Percentiles rank a stretch among this genome's conserved stretches.
Evolutionary conservation across 768 basidiomycete genomes (phyloP).

Genomic region (Russula vinacea): DNA sequence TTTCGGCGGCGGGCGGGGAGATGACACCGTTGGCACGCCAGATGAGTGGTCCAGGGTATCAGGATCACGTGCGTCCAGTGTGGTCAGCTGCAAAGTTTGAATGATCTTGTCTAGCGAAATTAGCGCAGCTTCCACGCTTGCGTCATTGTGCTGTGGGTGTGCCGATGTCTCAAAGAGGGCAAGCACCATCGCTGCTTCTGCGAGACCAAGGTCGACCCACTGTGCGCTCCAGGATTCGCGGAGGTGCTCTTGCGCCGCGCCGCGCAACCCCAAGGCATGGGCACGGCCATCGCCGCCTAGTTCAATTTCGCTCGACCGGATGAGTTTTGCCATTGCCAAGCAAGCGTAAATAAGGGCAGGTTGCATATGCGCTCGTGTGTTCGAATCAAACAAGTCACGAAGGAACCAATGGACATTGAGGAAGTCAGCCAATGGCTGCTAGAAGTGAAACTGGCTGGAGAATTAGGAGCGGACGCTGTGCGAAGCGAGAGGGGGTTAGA

Average conservation of each 20-base stretch:
- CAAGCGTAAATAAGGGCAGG: conserved; percentile 67
- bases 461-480: not conserved
- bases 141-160: conserved; percentile 60
- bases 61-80: conserved; percentile 54
- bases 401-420: conserved; percentile 57
- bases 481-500: conserved; percentile 6
- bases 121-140: conserved; percentile 53
- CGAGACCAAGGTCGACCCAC: conserved; percentile 61
- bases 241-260: conserved; percentile 54
- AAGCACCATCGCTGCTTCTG: conserved; percentile 72
- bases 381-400: conserved; percentile 49
- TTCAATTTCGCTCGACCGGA: conserved; percentile 69
- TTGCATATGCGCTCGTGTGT: conserved; percentile 56
- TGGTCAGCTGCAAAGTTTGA: conserved; percentile 50
- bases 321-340: conserved; percentile 66
- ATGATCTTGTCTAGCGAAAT: conserved; percentile 64
- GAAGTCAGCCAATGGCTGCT: conserved; percentile 69
- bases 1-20: conserved; percentile 30
- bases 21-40: conserved; percentile 48
- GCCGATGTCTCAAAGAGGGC: conserved; percentile 75
- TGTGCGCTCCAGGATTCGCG: conserved; percentile 49
- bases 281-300: conserved; percentile 50
- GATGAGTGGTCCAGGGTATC: conserved; percentile 47
- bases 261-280: conserved; percentile 55
- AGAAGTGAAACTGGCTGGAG: conserved; percentile 53